phyloP scores from a whole-genome alignment of 345 rosid species.

The Eucalyptus camaldulensis region DNA sequence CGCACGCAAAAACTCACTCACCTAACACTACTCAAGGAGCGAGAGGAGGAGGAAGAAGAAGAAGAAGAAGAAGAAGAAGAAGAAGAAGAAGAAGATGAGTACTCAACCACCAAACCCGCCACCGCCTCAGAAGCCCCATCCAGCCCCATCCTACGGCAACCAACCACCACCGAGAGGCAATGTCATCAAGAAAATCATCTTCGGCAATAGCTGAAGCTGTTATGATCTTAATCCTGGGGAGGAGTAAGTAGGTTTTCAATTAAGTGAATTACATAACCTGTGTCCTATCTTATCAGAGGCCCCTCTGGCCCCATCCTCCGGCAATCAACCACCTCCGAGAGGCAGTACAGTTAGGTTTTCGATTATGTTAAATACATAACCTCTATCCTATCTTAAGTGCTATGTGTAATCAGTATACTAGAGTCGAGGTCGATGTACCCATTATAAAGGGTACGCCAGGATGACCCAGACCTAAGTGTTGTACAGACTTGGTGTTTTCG shows the following conservation, averaged over 20 bases:
- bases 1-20: neutral
- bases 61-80: neutral
- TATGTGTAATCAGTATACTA: neutral
- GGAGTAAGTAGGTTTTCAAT: neutral
- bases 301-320: no score
- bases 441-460: neutral
- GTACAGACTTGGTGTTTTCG: neutral
- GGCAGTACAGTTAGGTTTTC: neutral
- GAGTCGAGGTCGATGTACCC: neutral
- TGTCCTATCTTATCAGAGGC: neutral
- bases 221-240: neutral
- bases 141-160: neutral
- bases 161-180: neutral
- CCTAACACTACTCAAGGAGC: neutral
- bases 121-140: neutral
- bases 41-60: neutral
- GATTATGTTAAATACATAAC: neutral
- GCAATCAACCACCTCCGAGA: no score
- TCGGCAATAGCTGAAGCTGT: neutral
- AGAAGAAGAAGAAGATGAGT: neutral
- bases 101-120: neutral
- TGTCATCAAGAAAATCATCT: neutral
- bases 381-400: neutral
- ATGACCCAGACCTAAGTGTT: neutral
- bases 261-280: neutral